Evolutionary conservation across 2,329 filamentous ascomycete species (phyloP).

Genomic region (Colletotrichum camelliae): DNA sequence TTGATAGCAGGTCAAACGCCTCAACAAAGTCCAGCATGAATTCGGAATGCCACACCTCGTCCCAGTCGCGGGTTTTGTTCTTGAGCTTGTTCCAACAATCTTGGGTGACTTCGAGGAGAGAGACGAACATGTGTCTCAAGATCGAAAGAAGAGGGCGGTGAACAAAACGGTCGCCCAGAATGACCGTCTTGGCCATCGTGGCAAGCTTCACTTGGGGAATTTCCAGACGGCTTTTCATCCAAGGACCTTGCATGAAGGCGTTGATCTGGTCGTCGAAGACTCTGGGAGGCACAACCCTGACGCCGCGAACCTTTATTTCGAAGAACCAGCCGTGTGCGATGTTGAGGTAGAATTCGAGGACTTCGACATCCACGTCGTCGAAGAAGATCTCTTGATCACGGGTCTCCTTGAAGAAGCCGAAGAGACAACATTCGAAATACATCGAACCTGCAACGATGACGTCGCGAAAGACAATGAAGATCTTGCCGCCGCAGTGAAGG

Average conservation of each 20-base stretch:
- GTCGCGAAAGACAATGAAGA: constrained; percentile 15
- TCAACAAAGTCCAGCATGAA: constrained; percentile 6
- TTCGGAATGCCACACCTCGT: background rate
- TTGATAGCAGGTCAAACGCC: background rate
- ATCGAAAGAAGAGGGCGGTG: constrained; percentile 13
- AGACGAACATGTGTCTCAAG: constrained; percentile 5
- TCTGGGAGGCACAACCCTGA: background rate
- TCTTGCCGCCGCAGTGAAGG: background rate
- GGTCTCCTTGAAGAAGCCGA: constrained; percentile 11
- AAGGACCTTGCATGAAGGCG: background rate
- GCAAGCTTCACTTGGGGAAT: constrained; percentile 1
- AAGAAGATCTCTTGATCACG: background rate
- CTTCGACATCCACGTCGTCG: background rate
- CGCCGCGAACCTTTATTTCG: constrained; percentile 11
- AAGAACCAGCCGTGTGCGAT: constrained; percentile 16
- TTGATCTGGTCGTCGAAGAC: background rate
- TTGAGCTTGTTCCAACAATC: background rate
- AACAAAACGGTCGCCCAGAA: constrained; percentile 4
- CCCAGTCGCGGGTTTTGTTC: background rate
- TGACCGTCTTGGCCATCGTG: background rate
- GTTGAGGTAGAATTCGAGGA: constrained; percentile 1
- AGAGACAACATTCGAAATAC: constrained; percentile 5
- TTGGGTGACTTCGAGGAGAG: background rate
- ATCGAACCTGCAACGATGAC: constrained; percentile 3
- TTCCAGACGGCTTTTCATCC: background rate